Base-by-base conservation (phyloP, 108 stramenopile genomes). In the Pseudonitzschia multiseries region DNA sequence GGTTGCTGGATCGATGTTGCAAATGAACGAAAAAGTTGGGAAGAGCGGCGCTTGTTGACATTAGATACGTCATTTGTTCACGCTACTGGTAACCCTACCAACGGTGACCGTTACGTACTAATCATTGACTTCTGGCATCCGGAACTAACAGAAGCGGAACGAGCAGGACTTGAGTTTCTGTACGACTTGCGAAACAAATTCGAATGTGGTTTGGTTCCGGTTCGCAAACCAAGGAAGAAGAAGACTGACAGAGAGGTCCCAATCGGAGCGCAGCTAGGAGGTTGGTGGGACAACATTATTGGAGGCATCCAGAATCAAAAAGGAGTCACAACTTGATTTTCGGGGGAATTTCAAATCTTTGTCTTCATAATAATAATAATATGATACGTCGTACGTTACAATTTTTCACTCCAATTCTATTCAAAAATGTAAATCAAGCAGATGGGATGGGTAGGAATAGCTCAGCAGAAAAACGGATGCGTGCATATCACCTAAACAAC, bases 121-220 rank as follows among this genome's bases (percentile, higher is more conserved):
- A 97, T 97, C 56, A 86, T 97, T 53, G 97, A 97, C 69, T 96
- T 91, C 70, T 97, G 97, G 97, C 97, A 97, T 85, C 95, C 97
- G 20, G 97, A 93, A 74, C 69, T 96, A 40, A 86, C 89, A 8
- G 75, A 81, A 52, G 89, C 86, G 17, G 95, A 96, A 72, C 75
- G 86, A 40, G 86, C 86, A 3, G 89, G 85, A 15, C 70, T 96
- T 50, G 85, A 87, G 68, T 92, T 83, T 50, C 77, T 94, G 15
- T 94, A 96, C 68, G 95, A 96, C 69, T 72, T 94, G 68, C 59
- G 95, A 70, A 94, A 94, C 67, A 87, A 84, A 54, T 96, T 92
- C 79, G 95, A 96, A 71, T 85, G 79, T 64, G 93, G 93, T 24
- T 72, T 80, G 46, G 69, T 95, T 48, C 91, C 91, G n/a, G 85